These are phyloP conservation scores for Zanthoxylum bungeanum DNA, from an alignment of 345 rosid genomes.

Conservation along the genomic window DNA sequence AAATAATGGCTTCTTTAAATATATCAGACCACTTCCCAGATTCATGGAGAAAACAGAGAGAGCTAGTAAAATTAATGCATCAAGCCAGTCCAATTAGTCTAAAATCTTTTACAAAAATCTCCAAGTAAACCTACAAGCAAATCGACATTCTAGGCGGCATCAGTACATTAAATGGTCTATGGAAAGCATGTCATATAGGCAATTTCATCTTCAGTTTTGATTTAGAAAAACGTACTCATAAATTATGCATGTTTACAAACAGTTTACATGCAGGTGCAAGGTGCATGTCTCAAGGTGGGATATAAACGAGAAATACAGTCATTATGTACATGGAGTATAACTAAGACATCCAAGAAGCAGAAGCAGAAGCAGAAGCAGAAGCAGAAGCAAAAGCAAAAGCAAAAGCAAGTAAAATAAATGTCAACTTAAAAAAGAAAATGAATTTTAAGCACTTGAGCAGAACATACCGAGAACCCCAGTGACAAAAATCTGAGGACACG, in stretches of 20 bases:
- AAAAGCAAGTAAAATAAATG: neutral
- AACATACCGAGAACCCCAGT: conserved; percentile 85
- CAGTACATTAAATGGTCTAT: neutral
- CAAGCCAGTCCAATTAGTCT: neutral
- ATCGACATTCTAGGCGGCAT: neutral
- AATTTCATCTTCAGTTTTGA: neutral
- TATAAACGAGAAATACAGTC: neutral
- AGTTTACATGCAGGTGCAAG: no score
- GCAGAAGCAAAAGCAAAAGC: neutral
- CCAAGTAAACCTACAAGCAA: neutral
- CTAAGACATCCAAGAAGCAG: neutral
- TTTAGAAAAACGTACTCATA: neutral
- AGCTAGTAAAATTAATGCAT: neutral
- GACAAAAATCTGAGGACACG: conserved; percentile 94
- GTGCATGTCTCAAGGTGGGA: neutral
- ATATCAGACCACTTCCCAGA: neutral
- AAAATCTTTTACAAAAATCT: neutral
- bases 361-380: neutral
- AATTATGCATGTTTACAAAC: neutral
- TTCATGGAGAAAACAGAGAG: neutral
- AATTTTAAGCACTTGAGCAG: neutral
- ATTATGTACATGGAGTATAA: neutral
- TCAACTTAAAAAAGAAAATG: neutral
- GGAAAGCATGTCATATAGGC: neutral
- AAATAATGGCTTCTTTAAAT: neutral